A percentile compares a stretch with the other conserved stretches of the same genome.
Conservation (phyloP, 2,329 filamentous ascomycete species). For the Epichloe hybrida region DNA sequence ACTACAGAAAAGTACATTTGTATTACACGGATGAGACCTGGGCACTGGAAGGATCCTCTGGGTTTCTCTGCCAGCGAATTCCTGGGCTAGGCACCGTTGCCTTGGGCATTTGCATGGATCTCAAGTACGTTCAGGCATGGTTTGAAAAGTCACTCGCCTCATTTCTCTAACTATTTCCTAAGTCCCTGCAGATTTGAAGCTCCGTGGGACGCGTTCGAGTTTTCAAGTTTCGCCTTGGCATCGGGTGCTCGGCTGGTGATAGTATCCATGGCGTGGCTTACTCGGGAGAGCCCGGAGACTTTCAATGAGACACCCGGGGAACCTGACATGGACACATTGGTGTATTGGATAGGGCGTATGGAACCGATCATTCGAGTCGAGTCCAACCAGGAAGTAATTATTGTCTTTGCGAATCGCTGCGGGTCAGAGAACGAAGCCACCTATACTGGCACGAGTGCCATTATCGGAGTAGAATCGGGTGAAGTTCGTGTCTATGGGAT, state of each 20-base stretch:
- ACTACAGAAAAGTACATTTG: slow-evolving; percentile 48
- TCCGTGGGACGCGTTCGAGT: slow-evolving; percentile 27
- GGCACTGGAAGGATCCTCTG: slow-evolving; percentile 39
- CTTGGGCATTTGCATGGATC: slow-evolving; percentile 50
- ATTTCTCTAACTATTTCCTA: not conserved
- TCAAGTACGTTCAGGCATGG: slow-evolving; percentile 35
- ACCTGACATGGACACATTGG: slow-evolving; percentile 59
- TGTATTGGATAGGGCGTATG: slow-evolving; percentile 62
- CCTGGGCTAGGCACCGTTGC: slow-evolving; percentile 36
- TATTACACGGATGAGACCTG: slow-evolving; percentile 49
- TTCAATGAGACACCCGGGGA: slow-evolving; percentile 37
- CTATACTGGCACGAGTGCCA: slow-evolving; percentile 63
- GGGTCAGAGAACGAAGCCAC: slow-evolving; percentile 52
- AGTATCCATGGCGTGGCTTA: slow-evolving; percentile 68
- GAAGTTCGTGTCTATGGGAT: slow-evolving; percentile 57
- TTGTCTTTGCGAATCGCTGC: slow-evolving; percentile 58
- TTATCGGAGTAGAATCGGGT: slow-evolving; percentile 51
- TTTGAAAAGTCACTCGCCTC: not conserved
- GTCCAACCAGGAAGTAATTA: slow-evolving; percentile 43
- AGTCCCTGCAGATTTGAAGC: slow-evolving; percentile 26
- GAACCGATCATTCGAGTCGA: slow-evolving; percentile 47
- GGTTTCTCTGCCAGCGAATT: slow-evolving; percentile 34
- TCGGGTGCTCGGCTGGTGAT: slow-evolving; percentile 48
- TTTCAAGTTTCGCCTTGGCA: slow-evolving; percentile 42
- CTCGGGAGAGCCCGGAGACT: slow-evolving; percentile 33